Conservation (phyloP, 352 stramenopile genomes). For the Phytophthora foliorum region DNA sequence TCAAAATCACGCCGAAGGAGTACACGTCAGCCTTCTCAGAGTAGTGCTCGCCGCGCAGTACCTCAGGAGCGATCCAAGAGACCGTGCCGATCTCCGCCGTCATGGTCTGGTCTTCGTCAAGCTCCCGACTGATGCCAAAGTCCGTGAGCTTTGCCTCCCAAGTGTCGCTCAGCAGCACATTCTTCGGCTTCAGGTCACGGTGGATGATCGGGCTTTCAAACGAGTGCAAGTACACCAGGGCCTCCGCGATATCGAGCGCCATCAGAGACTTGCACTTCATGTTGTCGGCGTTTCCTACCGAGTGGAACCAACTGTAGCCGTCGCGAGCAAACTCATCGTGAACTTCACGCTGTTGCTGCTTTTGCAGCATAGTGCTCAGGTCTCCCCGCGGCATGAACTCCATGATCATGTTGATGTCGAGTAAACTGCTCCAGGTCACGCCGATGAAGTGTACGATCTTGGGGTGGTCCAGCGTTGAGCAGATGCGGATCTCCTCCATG, state of each 20-base stretch:
- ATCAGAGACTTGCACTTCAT: conserved; percentile 51
- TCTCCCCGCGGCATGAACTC: conserved; percentile 63
- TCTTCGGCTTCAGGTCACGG: conserved; percentile 65
- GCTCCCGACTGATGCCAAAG: conserved; percentile 60
- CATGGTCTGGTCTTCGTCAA: conserved; percentile 48
- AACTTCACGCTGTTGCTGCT: conserved; percentile 39
- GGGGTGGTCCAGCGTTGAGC: conserved; percentile 47
- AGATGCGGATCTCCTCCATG: conserved; percentile 59
- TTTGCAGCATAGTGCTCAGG: conserved; percentile 49
- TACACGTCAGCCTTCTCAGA: conserved; percentile 82
- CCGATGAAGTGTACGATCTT: conserved; percentile 64
- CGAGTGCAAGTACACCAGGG: conserved; percentile 58
- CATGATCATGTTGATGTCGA: conserved; percentile 64
- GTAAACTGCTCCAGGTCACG: conserved; percentile 60
- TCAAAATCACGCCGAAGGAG: conserved; percentile 72
- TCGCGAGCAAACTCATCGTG: conserved; percentile 34
- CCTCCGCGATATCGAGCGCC: conserved; percentile 53
- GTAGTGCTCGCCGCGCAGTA: conserved; percentile 68
- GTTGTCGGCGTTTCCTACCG: conserved; percentile 27
- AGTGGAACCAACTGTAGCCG: conserved; percentile 49
- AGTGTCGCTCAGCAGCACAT: conserved; percentile 56
- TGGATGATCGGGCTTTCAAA: conserved; percentile 62
- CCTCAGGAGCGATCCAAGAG: conserved; percentile 77
- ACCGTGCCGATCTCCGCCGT: conserved; percentile 68
- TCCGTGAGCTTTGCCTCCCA: conserved; percentile 65